Evolutionary conservation across 1,284 basidiomycete genomes (phyloP).

Genomic region (Microbotryum violaceum): DNA sequence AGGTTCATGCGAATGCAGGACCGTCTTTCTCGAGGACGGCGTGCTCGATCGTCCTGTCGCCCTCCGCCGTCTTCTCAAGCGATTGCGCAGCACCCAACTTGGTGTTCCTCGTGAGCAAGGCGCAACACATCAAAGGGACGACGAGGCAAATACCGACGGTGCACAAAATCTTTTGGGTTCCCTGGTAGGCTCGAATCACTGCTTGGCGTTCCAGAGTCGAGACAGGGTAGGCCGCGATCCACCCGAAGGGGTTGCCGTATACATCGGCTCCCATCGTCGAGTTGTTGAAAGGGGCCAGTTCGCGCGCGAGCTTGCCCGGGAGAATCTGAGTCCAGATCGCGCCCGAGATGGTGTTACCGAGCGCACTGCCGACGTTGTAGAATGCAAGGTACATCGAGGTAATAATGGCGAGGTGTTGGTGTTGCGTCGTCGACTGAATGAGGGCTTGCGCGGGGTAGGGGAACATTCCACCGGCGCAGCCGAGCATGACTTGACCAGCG

Average conservation of each 20-base stretch:
- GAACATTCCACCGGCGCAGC: constrained; percentile 42
- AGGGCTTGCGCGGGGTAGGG: constrained; percentile 43
- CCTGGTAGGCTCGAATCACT: constrained; percentile 36
- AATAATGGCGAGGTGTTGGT: constrained; percentile 44
- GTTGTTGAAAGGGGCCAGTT: constrained; percentile 33
- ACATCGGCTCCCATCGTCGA: constrained; percentile 37
- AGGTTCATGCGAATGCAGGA: no score
- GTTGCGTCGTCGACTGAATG: constrained; percentile 42
- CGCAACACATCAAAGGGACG: constrained; percentile 31
- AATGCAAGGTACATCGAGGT: constrained; percentile 41
- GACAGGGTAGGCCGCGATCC: constrained; percentile 36
- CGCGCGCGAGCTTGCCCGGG: constrained; percentile 34
- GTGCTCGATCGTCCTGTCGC: no score
- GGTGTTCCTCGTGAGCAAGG: constrained; percentile 34
- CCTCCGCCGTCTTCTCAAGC: constrained; percentile 1
- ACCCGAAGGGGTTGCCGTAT: constrained; percentile 40
- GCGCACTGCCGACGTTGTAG: constrained; percentile 40
- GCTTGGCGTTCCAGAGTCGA: constrained; percentile 40
- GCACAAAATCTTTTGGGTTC: constrained; percentile 38
- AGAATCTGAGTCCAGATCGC: constrained; percentile 45
- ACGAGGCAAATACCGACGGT: constrained; percentile 39
- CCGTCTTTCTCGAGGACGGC: no score
- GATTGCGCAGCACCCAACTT: constrained; percentile 36
- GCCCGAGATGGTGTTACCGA: constrained; percentile 42
- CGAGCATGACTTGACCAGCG: constrained; percentile 44